Evolutionary conservation across 352 stramenopile species (phyloP).

Genomic region (Sclerospora graminicola): DNA sequence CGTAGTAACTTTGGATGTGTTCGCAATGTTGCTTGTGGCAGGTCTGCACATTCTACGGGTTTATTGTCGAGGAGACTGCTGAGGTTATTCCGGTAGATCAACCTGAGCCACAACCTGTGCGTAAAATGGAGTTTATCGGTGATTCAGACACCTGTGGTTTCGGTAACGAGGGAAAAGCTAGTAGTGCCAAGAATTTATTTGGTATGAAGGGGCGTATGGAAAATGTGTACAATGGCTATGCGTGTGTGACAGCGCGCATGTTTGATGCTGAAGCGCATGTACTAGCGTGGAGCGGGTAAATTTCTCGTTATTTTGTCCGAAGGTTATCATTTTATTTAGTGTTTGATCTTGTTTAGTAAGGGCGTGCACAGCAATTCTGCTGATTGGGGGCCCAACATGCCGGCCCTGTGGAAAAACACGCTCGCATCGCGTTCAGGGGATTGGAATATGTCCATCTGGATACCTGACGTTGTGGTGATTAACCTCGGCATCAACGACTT

Average conservation of each 20-base stretch:
- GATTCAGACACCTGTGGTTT: conserved; percentile 80
- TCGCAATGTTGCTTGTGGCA: conserved; percentile 5
- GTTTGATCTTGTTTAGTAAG: conserved; percentile 37
- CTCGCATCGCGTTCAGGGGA: conserved; percentile 56
- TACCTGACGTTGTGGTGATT: conserved; percentile 76
- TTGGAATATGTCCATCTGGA: conserved; percentile 71
- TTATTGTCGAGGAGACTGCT: conserved; percentile 62
- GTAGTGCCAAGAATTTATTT: conserved; percentile 65
- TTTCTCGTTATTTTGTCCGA: background rate
- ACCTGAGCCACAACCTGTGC: conserved; percentile 20
- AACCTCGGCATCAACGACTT: conserved; percentile 80
- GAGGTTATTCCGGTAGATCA: conserved; percentile 44
- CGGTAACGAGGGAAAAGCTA: conserved; percentile 73
- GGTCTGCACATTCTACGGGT: conserved; percentile 85
- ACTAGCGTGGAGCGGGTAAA: conserved; percentile 74
- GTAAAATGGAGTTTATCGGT: conserved; percentile 80
- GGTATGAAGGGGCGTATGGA: conserved; percentile 83
- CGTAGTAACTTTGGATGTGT: background rate
- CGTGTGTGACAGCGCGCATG: conserved; percentile 76
- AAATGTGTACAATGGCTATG: conserved; percentile 83
- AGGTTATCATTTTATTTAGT: background rate
- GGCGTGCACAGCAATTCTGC: conserved; percentile 78
- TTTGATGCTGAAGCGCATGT: conserved; percentile 80
- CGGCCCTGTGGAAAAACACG: conserved; percentile 73
- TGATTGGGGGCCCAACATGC: conserved; percentile 80